A percentile compares a stretch with the other conserved stretches of the same genome.
Conservation (phyloP, 257 asterid genomes). For the Nicotiana knightiana region DNA sequence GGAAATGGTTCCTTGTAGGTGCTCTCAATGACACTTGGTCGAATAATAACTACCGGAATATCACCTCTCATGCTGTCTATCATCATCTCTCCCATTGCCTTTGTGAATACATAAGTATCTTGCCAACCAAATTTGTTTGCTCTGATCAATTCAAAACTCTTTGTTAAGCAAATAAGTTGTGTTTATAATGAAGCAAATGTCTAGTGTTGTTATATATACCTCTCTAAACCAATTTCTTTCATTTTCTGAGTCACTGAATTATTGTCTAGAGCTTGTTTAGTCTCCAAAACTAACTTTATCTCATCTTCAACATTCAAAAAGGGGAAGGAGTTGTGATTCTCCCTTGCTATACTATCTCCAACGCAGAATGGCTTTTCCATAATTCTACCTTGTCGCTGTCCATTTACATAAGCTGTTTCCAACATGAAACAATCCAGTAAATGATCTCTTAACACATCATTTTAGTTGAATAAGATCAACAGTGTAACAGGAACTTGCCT, state of each 20-base stretch:
- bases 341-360: slow-evolving; percentile 68
- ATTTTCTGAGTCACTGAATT: slow-evolving; percentile 46
- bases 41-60: slow-evolving; percentile 72
- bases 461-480: not conserved
- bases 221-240: slow-evolving; percentile 73
- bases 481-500: slow-evolving; percentile 39
- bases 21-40: slow-evolving; percentile 98
- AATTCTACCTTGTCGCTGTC: slow-evolving; percentile 76
- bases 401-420: slow-evolving; percentile 86
- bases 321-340: slow-evolving; percentile 29
- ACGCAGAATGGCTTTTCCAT: slow-evolving; percentile 72
- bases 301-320: slow-evolving; percentile 73
- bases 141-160: slow-evolving; percentile 31
- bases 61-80: slow-evolving; percentile 66
- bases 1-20: slow-evolving; percentile 93
- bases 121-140: slow-evolving; percentile 98
- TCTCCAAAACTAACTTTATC: slow-evolving; percentile 53
- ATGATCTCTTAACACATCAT: not conserved
- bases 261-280: slow-evolving; percentile 44
- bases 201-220: slow-evolving; percentile 34
- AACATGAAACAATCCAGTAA: slow-evolving; percentile 6
- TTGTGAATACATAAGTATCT: slow-evolving; percentile 90
- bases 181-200: not conserved
- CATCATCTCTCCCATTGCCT: slow-evolving; percentile 99
- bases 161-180: not conserved